These are phyloP conservation scores for Medicago arabica DNA, from an alignment of 306 rosid genomes.

Conservation along the genomic window DNA sequence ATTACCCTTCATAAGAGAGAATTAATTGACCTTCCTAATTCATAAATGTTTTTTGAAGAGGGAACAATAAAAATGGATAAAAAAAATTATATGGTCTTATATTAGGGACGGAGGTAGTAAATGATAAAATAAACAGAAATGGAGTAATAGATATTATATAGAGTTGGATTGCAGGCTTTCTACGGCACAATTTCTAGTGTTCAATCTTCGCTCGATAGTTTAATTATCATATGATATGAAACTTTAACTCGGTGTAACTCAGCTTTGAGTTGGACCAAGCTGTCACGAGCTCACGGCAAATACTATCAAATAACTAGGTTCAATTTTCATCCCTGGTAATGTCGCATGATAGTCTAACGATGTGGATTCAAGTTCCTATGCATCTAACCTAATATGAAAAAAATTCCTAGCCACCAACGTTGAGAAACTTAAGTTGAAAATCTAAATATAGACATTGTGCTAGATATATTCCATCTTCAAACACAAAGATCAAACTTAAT, in stretches of 20 bases:
- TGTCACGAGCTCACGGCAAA: not conserved
- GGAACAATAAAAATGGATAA: not conserved
- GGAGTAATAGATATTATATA: too few species aligned
- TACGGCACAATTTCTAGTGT: too few species aligned
- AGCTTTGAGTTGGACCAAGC: conserved; percentile 12
- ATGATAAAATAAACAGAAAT: too few species aligned
- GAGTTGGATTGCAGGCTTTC: too few species aligned
- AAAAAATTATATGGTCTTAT: not conserved
- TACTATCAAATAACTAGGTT: not conserved
- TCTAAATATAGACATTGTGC: conserved; percentile 17
- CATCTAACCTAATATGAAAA: not conserved
- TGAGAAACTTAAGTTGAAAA: conserved; percentile 5
- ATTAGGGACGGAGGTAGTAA: too few species aligned
- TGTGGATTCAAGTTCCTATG: not conserved
- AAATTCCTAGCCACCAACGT: not conserved
- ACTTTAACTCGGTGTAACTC: not conserved
- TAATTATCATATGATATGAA: not conserved
- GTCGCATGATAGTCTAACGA: not conserved
- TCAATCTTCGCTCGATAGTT: too few species aligned
- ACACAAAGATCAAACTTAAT: conserved; percentile 32
- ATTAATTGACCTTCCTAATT: not conserved
- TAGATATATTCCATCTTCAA: not conserved
- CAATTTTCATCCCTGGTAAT: not conserved
- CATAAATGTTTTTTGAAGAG: not conserved
- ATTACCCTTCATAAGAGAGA: not conserved